Percentiles rank a stretch among this genome's conserved stretches.
Conservation (phyloP, 73 alveolate species). For the Loxodes magnus region DNA sequence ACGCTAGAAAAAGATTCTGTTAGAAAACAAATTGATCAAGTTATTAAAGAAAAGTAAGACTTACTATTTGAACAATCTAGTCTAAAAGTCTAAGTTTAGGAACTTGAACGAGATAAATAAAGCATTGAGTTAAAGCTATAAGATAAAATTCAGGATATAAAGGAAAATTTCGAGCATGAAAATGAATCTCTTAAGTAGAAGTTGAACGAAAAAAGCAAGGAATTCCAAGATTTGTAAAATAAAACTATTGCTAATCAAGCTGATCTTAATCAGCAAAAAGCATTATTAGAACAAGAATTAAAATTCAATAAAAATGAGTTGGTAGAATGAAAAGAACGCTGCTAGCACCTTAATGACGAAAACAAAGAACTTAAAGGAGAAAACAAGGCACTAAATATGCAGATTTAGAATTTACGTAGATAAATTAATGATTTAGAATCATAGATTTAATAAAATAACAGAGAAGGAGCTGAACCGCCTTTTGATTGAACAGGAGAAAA, state of each 20-base stretch:
- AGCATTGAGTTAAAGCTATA: not conserved
- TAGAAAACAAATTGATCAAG: not conserved
- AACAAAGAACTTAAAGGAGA: not conserved
- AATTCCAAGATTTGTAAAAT: not conserved
- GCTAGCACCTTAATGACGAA: no score
- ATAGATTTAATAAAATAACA: not conserved
- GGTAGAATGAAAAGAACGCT: not conserved
- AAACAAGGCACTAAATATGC: not conserved
- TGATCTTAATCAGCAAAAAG: no score
- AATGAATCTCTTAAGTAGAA: not conserved
- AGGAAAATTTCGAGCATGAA: not conserved
- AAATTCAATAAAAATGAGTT: not conserved
- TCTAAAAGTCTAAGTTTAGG: constrained; percentile 4
- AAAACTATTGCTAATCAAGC: not conserved
- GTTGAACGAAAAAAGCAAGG: not conserved
- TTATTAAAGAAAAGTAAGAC: constrained; percentile 5
- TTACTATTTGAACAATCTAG: not conserved
- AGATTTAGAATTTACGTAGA: not conserved
- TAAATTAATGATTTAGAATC: not conserved
- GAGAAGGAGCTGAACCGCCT: constrained; percentile 7
- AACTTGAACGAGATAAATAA: constrained; percentile 2
- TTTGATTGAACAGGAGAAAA: not conserved
- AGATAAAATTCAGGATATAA: not conserved
- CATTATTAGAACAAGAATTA: constrained; percentile 1
- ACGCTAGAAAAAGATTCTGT: constrained; percentile 6